Base-by-base conservation (phyloP, 2,329 filamentous ascomycete genomes). In the Fusarium sp. region DNA sequence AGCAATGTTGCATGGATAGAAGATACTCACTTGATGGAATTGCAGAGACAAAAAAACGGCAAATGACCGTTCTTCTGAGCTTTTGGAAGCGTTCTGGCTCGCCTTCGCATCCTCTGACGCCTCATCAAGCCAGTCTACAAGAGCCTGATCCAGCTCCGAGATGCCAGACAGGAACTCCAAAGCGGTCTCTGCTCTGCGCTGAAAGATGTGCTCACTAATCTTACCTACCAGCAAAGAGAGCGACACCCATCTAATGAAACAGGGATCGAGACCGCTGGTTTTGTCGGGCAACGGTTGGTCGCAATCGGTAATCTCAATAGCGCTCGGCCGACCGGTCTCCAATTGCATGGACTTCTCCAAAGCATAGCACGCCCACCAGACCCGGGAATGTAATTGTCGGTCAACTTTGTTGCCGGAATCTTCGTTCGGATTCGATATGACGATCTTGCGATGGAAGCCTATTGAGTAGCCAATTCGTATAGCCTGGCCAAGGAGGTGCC, bases 351-450 rank as follows among this genome's bases (percentile, higher is more conserved):
- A 57, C 25, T 76, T 76, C 35, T 76, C 73, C 19, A 76, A 15
- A 2, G 65, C 71, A 13, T 76, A 76, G 28, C 73, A 76, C 1
- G 69, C 47, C 74, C 74, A 76, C 74, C 73, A 76, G 4, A 76
- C 59, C 50, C 69, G 62, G 1, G 68, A 60, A 43, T 72, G 71
- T 9, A 76, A 15, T 23, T 67, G 52, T 2, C 69, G 71, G 23
- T 75, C 60, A 13, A 63, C 42, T 6, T 33, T 42, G 32, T 21
- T 53, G 9, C 30, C 19, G 12, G 71, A 63, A 9, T 62, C 49
- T 9, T 60, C 35, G 3, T 40, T 60, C 1, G 32, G 23, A 8
- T 69, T 68, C 16, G 69, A 59, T 9, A 46, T 40, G 13, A 43
- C 37, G 21, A 72, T 65, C 18, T 67, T 67, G 12, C 74, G 60